Base-by-base conservation (phyloP, 495 filamentous ascomycete genomes). In the Clavariopsis aquatica region DNA sequence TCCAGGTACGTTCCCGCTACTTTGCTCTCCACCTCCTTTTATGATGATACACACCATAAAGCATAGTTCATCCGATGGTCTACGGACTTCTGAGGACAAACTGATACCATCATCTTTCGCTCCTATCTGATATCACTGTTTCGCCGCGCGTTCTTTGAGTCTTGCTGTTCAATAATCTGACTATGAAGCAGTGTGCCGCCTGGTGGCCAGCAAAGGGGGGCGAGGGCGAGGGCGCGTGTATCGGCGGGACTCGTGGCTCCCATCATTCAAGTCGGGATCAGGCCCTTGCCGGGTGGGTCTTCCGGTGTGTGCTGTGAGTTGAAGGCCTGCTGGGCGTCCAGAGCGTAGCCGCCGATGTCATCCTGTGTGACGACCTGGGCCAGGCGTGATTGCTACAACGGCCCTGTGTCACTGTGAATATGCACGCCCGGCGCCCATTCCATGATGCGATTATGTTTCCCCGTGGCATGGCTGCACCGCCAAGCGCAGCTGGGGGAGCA, bases 31-130 rank as follows among this genome's bases (percentile, higher is more conserved):
- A 49, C 46, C n/a, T 28, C 52, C 53, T 57, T 63, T 59, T 52
- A 62, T 72, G 70, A 72, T 72, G 68, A 70, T 64, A 17, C 41
- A 28, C 59, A 52, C 64, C 34, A 64, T 29, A 60, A 70, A 63
- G 70, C 70, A 72, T 72, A 72, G 70, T 72, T 72, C 70, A 72
- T 68, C 70, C 62, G 63, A 70, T 51, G 68, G 57, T 56, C 60
- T 68, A 49, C 47, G 49, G 57, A 61, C 60, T 52, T 38, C 67
- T 69, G 65, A 24, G 56, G 65, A 72, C 36, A 68, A 34, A 70
- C 67, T 45, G 38, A 43, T 28, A 66, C 54, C 60, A 72, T 64
- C 58, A 60, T 72, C 70, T 70, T 72, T 72, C 68, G 67, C 70
- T 52, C 68, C 70, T 72, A 70, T 70, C 68, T 72, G 70, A 72